Evolutionary conservation across 2,329 filamentous ascomycete species (phyloP), one percentile per base, ranked within the genome.

Genomic region (Ampelomyces quisqualis): DNA sequence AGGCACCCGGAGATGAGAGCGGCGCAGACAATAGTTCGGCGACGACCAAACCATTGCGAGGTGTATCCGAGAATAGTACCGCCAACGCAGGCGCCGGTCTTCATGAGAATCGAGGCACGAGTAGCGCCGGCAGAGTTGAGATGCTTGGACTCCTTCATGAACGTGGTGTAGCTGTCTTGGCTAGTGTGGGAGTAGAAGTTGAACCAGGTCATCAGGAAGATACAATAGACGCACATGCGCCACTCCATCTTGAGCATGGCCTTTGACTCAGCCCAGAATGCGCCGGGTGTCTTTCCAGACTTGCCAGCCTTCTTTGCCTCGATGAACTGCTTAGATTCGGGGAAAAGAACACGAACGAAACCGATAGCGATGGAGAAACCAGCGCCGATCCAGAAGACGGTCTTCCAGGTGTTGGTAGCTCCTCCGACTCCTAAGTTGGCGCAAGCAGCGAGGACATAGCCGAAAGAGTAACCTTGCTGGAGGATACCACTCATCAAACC

Each of bases 401-500:
- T 85, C 72, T 88, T 90, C 85, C 85, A 90, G 29, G 76, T 79
- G 2, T 85, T 73, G 1, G 71, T 72, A 3, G 55, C 71, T 8
- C 78, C 84, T 21, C 86, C 85, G 11, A 90, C 84, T 34, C 84
- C 85, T 27, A 90, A 78, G 51, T 86, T 90, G 57, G 80, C 81
- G 58, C 82, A 85, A 2, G 86, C 86, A 5, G 88, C 88, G 48
- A 89, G 76, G 27, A 93, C 81, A 59, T 91, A 91, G 21, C 88
- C 88, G 49, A 90, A 78, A 0, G 85, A 85, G 63, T 90, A 90
- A 2, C 88, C 88, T 66, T 90, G 86, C 58, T 93, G 88, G 13
- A 91, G 70, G 35, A 93, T 86, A 38, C 88, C 88, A 10, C 84
- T 88, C 79, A 93, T 87, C 24, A 93, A 73, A 54, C 88, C 88